Evolutionary conservation across 768 basidiomycete genomes (phyloP).

Genomic region (Hydnomerulius pinastri): DNA sequence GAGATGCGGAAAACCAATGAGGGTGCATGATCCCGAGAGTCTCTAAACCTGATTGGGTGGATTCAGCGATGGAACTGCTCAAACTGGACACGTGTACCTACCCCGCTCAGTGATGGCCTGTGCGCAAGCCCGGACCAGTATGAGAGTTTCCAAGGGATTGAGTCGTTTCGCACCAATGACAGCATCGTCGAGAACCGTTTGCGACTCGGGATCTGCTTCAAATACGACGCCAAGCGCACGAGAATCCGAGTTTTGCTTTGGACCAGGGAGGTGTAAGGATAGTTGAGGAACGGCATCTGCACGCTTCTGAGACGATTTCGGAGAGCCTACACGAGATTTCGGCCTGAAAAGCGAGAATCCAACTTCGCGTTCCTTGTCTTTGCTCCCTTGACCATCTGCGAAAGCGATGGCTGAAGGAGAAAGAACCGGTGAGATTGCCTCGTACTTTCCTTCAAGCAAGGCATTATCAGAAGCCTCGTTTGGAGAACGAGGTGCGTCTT

Average conservation of each 20-base stretch:
- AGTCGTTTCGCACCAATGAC: constrained; percentile 59
- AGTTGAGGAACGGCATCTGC: constrained; percentile 49
- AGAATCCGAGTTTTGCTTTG: constrained; percentile 48
- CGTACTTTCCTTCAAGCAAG: constrained; percentile 74
- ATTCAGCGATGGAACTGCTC: constrained; percentile 6
- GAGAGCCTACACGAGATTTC: constrained; percentile 43
- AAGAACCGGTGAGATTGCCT: constrained; percentile 56
- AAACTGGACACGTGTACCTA: constrained; percentile 32
- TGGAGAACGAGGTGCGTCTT: constrained; percentile 33
- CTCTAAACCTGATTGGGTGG: constrained; percentile 58
- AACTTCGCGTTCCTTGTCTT: constrained; percentile 43
- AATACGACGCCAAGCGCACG: constrained; percentile 58
- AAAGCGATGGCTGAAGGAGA: constrained; percentile 35
- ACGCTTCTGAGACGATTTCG: constrained; percentile 37
- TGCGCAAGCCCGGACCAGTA: constrained; percentile 69
- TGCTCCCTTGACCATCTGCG: constrained; percentile 21
- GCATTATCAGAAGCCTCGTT: constrained; percentile 42
- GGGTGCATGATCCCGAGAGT: constrained; percentile 85
- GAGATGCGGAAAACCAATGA: constrained; percentile 79
- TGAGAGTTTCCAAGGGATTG: constrained; percentile 61
- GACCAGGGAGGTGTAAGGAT: constrained; percentile 60
- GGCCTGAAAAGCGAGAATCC: constrained; percentile 52
- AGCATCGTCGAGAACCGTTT: constrained; percentile 49
- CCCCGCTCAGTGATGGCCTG: constrained; percentile 65
- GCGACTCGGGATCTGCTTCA: constrained; percentile 56